These are phyloP conservation scores for Salix dunnii DNA, from an alignment of 345 rosid genomes.

Conservation along the genomic window DNA sequence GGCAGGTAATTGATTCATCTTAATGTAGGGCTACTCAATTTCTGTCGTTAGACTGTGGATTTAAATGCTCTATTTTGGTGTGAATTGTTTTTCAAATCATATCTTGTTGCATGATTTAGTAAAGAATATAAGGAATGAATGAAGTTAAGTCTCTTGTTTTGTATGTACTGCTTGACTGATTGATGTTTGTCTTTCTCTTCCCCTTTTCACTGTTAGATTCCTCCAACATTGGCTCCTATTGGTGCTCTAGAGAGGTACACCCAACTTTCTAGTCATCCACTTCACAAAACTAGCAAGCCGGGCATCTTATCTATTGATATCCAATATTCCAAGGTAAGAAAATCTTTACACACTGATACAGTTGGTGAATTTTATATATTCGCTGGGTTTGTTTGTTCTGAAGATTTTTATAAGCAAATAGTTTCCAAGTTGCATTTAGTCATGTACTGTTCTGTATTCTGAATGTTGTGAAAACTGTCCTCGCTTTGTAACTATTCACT, in stretches of 20 bases:
- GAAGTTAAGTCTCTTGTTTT: not conserved
- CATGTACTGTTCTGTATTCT: not conserved
- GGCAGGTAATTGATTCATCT: constrained; percentile 25
- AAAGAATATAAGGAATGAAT: not conserved
- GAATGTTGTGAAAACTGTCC: not conserved
- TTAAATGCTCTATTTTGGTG: not conserved
- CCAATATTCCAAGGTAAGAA: constrained; percentile 58
- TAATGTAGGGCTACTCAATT: not conserved
- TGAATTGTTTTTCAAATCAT: not conserved
- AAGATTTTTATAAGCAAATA: not conserved
- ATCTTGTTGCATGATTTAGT: not conserved
- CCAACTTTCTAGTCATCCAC: constrained; percentile 92
- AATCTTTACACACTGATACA: not conserved
- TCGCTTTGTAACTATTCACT: not conserved
- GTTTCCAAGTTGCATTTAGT: not conserved
- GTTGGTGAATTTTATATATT: not conserved
- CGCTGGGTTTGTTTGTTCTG: not conserved
- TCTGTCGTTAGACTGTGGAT: not conserved
- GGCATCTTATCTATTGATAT: constrained; percentile 78
- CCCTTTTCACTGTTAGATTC: constrained; percentile 39
- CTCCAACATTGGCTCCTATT: constrained; percentile 63
- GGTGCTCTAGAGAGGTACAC: constrained; percentile 78
- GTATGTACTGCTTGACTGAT: not conserved
- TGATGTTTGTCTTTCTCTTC: not conserved
- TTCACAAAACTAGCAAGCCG: constrained; percentile 81